Conservation (phyloP, 2,329 filamentous ascomycete species). For the Neonectria neomacrospora region DNA sequence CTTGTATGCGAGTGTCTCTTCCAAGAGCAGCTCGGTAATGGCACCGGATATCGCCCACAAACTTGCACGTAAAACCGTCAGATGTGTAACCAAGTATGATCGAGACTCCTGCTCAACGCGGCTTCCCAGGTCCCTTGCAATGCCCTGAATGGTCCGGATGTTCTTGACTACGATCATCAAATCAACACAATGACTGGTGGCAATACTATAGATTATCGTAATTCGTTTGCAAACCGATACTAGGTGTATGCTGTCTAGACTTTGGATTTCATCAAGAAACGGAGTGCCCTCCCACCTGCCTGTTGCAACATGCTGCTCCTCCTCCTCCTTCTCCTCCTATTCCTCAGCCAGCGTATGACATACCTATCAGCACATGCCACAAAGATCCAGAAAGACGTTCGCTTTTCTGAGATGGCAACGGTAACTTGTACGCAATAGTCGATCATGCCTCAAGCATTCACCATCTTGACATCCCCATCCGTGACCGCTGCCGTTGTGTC, state of each 20-base stretch:
- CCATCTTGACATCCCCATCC: slow-evolving; percentile 45
- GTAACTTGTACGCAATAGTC: not conserved
- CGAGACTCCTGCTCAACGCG: not conserved
- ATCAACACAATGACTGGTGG: not conserved
- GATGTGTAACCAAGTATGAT: not conserved
- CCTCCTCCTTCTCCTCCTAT: no score
- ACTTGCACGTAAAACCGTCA: not conserved
- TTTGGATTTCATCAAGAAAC: not conserved
- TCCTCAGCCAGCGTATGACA: not conserved
- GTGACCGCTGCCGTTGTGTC: slow-evolving; percentile 29
- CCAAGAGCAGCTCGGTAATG: not conserved
- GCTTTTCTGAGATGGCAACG: not conserved
- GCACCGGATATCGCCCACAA: not conserved
- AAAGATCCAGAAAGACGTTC: not conserved
- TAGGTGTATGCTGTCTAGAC: not conserved
- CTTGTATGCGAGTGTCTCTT: not conserved
- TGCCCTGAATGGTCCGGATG: not conserved
- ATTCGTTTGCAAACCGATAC: not conserved
- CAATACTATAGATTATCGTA: not conserved
- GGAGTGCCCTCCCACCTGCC: not conserved
- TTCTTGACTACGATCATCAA: not conserved
- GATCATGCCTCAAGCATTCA: slow-evolving; percentile 35
- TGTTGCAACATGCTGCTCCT: not conserved
- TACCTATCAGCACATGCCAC: not conserved
- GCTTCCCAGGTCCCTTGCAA: no score